Evolutionary conservation across 805 yeast genomes (phyloP), one percentile per base, ranked within the genome.

Genomic region (Cyberlindnera misumaiensis): DNA sequence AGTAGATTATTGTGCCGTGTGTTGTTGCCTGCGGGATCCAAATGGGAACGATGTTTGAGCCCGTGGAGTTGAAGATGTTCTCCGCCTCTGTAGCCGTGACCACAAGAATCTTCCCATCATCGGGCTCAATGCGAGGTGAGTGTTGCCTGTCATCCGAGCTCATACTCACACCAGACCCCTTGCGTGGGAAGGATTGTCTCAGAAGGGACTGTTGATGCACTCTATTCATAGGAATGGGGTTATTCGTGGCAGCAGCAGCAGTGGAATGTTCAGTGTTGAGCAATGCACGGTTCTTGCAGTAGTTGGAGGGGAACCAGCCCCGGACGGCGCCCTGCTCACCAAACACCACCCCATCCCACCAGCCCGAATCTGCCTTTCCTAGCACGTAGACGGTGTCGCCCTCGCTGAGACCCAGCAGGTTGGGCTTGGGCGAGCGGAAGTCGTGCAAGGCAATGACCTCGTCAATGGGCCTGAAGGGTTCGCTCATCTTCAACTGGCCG

Each of bases 261-360:
- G 22, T 13, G 17, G 34, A 40, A n/a, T 29, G 38, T 22, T 39
- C 47, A 17, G 33, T 36, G 17, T 37, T 39, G 26, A 41, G 14
- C 40, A 35, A 42, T 20, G 34, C 34, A 26, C 45, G 30, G 14
- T 35, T 17, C 30, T 32, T 39, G 20, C 77, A 77, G 58, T 72
- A 80, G 41, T 72, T 73, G 35, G 72, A 72, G 13, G 95, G 95
- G 63, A 87, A 84, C 95, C 95, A 87, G 49, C 96, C 96, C 53
- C 94, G 68, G 29, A 55, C 51, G 5, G 62, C 56, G 28, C 58
- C 59, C 5, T 54, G 58, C 9, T 46, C 44, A 42, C 50, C 39
- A 41, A 50, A 35, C 28, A 65, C 47, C 13, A 81, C 67, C 10
- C 96, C 95, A 57, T 87, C 95, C 93, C 94, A 85, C 96, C 95